Conservation (phyloP, 768 basidiomycete genomes). For the Pleurotus platypus region DNA sequence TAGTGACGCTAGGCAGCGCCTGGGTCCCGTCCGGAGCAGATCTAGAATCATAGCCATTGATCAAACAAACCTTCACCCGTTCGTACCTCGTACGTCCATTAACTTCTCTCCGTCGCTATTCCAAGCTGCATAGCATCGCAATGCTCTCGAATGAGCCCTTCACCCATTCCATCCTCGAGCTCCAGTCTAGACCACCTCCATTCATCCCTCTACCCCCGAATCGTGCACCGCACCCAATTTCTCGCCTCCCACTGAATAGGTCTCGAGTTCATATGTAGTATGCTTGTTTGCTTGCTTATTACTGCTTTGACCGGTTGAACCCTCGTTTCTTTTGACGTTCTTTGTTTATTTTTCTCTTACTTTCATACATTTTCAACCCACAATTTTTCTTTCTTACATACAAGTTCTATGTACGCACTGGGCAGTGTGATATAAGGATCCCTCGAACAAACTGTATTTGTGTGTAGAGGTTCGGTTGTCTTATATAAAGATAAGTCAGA, state of each 20-base stretch:
- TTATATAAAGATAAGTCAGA: background rate
- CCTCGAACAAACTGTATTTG: background rate
- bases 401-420: constrained; percentile 1
- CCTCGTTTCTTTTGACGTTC: background rate
- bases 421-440: constrained; percentile 7
- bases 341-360: constrained; percentile 3
- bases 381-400: background rate
- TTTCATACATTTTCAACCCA: background rate
- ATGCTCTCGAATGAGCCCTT: constrained; percentile 4
- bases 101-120: constrained; percentile 6
- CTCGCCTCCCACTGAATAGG: background rate
- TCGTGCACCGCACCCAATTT: no score
- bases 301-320: constrained; percentile 9
- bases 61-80: background rate
- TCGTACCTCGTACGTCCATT: background rate
- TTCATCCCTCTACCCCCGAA: no score
- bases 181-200: background rate
- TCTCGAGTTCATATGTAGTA: background rate
- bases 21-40: background rate
- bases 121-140: constrained; percentile 1
- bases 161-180: background rate
- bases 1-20: constrained; percentile 1
- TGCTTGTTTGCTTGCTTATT: constrained; percentile 4
- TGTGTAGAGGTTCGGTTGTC: background rate
- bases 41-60: constrained; percentile 4